These are phyloP conservation scores for Cryptococcus deneoformans DNA, from an alignment of 1,284 basidiomycete species.

Conservation along the genomic window DNA sequence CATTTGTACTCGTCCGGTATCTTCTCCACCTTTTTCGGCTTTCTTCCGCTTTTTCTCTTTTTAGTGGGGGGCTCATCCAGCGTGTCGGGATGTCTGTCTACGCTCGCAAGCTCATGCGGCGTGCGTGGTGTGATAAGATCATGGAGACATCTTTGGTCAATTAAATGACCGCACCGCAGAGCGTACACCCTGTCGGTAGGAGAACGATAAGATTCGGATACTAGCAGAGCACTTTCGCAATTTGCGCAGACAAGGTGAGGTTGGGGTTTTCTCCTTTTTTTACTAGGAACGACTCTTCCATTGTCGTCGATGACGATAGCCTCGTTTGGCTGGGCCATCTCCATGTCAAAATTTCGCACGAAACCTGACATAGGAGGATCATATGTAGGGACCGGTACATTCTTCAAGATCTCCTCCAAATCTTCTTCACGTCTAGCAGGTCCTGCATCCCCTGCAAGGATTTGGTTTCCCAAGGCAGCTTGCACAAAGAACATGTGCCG, in stretches of 20 bases:
- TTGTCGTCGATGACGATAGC: conserved; percentile 31
- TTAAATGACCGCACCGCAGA: conserved; percentile 46
- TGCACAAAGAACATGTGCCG: neutral
- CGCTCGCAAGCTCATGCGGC: conserved; percentile 5
- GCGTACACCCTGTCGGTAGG: conserved; percentile 41
- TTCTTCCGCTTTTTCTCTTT: conserved; percentile 7
- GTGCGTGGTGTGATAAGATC: conserved; percentile 18
- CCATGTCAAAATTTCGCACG: conserved; percentile 28
- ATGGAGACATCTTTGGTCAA: conserved; percentile 45
- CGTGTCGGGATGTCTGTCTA: conserved; percentile 10
- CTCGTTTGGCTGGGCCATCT: conserved; percentile 5
- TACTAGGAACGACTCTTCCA: conserved; percentile 19
- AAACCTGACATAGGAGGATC: conserved; percentile 15
- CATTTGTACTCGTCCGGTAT: conserved; percentile 25
- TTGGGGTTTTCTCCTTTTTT: conserved; percentile 5
- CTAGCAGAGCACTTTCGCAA: conserved; percentile 36
- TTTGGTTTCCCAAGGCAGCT: neutral
- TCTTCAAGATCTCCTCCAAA: conserved; percentile 10
- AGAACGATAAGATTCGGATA: conserved; percentile 30
- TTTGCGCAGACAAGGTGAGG: conserved; percentile 37
- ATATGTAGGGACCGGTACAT: conserved; percentile 11
- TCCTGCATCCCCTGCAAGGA: neutral
- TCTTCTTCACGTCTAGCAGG: conserved; percentile 14
- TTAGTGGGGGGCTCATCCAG: conserved; percentile 4
- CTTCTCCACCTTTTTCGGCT: conserved; percentile 9